These are phyloP conservation scores for Physcia stellaris DNA, from an alignment of 495 filamentous ascomycete species.

Conservation along the genomic window DNA sequence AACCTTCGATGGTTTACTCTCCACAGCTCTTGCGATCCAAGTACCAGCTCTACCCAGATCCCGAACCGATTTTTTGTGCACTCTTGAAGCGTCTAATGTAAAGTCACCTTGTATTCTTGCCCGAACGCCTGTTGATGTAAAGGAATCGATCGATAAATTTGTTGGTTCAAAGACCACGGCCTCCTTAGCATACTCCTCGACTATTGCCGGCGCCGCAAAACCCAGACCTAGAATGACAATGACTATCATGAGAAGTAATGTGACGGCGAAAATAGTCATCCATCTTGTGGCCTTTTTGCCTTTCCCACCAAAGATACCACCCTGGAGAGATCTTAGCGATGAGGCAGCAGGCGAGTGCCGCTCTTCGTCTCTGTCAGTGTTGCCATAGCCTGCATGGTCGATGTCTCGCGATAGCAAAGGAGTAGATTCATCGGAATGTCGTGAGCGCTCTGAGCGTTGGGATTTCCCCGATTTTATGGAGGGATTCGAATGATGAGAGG, in stretches of 20 bases:
- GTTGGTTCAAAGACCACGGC: conserved; percentile 70
- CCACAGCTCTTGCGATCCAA: conserved; percentile 63
- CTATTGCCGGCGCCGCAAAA: conserved; percentile 65
- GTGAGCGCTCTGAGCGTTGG: background rate
- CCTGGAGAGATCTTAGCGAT: conserved; percentile 16
- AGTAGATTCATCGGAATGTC: conserved; percentile 8
- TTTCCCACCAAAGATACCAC: conserved; percentile 12
- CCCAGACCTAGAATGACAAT: conserved; percentile 43
- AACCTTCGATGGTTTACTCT: conserved; percentile 54
- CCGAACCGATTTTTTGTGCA: conserved; percentile 53
- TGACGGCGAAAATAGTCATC: conserved; percentile 42
- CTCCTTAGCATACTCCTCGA: conserved; percentile 74
- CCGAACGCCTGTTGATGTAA: conserved; percentile 61
- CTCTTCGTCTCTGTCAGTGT: conserved; percentile 9
- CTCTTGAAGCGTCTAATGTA: conserved; percentile 58
- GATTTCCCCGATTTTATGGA: background rate
- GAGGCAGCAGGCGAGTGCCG: conserved; percentile 13
- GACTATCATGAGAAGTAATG: conserved; percentile 31
- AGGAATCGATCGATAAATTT: conserved; percentile 66
- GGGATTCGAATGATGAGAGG: background rate
- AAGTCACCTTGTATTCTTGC: conserved; percentile 72
- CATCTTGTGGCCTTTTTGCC: conserved; percentile 30
- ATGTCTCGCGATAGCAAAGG: conserved; percentile 10
- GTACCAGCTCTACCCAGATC: conserved; percentile 65
- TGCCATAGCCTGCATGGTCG: conserved; percentile 34